These are phyloP conservation scores for Beauveria sp. DNA, from an alignment of 2,329 filamentous ascomycete genomes.

Conservation along the genomic window DNA sequence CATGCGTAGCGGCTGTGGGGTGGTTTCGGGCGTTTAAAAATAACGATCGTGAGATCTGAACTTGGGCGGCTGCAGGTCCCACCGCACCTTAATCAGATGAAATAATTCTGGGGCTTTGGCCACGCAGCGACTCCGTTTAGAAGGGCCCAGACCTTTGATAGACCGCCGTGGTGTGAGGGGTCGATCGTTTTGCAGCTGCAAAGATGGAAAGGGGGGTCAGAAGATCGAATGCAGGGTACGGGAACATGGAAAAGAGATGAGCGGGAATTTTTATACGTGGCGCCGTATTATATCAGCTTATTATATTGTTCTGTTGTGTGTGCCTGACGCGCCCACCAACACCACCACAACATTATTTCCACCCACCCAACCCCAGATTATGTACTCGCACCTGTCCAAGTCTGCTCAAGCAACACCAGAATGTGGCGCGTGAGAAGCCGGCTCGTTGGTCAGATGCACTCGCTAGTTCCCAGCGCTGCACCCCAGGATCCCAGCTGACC, in stretches of 20 bases:
- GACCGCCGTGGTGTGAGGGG: conserved; percentile 3
- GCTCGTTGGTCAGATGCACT: conserved; percentile 10
- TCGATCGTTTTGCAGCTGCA: neutral
- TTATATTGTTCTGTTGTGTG: neutral
- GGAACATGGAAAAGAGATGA: neutral
- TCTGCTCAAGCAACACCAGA: neutral
- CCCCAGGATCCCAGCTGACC: conserved; percentile 6
- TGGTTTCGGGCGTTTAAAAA: neutral
- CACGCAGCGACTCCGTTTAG: conserved; percentile 9
- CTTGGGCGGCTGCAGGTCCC: conserved; percentile 6
- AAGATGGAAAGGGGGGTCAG: neutral
- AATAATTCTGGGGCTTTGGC: conserved; percentile 2
- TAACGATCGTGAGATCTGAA: conserved; percentile 10
- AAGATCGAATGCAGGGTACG: neutral
- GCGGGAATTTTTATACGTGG: neutral
- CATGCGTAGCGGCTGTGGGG: conserved; percentile 3
- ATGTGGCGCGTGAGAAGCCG: conserved; percentile 8
- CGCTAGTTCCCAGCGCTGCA: neutral
- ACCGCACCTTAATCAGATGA: neutral
- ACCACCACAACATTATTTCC: neutral
- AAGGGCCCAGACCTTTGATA: conserved; percentile 2
- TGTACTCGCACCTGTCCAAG: neutral
- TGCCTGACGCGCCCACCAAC: neutral
- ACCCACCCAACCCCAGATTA: neutral
- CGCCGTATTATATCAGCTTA: neutral